Evolutionary conservation across 2,329 filamentous ascomycete genomes (phyloP).

Genomic region (Xylaria polymorpha): DNA sequence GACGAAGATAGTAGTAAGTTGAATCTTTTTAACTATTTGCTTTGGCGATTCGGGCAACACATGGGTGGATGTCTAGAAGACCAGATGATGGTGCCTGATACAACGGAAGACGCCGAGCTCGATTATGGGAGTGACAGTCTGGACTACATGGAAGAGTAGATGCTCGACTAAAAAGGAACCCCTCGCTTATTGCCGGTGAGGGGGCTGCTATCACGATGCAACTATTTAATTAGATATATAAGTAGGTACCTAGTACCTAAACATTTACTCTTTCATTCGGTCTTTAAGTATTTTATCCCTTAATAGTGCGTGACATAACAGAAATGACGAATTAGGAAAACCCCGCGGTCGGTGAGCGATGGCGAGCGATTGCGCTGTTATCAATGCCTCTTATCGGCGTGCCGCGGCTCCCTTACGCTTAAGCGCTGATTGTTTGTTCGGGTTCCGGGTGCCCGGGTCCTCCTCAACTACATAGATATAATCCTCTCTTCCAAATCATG

Average conservation of each 20-base stretch:
- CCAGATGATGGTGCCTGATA: not conserved
- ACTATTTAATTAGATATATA: too few relatives aligned
- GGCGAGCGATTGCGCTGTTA: too few relatives aligned
- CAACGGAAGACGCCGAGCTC: rapidly evolving
- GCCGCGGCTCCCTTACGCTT: not conserved
- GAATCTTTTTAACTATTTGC: conserved; percentile 7
- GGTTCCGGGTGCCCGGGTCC: not conserved
- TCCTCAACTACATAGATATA: too few relatives aligned
- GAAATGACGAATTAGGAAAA: not conserved
- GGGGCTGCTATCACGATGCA: too few relatives aligned
- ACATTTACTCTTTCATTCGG: not conserved
- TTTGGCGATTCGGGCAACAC: not conserved
- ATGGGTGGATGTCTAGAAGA: not conserved
- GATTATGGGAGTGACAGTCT: too few relatives aligned
- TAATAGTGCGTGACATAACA: too few relatives aligned
- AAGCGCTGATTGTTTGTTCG: conserved; percentile 1
- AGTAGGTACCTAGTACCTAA: not conserved
- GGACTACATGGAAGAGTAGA: too few relatives aligned
- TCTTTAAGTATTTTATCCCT: not conserved
- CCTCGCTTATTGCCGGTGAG: too few relatives aligned
- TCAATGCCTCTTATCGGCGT: not conserved
- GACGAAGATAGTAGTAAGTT: not conserved
- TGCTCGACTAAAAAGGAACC: not conserved
- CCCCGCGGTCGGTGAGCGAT: not conserved
- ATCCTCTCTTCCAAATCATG: not conserved